A percentile compares a stretch with the other conserved stretches of the same genome.
Evolutionary conservation across 75 land plant species (phyloP).

Genomic region (Sequoia sempervirens): DNA sequence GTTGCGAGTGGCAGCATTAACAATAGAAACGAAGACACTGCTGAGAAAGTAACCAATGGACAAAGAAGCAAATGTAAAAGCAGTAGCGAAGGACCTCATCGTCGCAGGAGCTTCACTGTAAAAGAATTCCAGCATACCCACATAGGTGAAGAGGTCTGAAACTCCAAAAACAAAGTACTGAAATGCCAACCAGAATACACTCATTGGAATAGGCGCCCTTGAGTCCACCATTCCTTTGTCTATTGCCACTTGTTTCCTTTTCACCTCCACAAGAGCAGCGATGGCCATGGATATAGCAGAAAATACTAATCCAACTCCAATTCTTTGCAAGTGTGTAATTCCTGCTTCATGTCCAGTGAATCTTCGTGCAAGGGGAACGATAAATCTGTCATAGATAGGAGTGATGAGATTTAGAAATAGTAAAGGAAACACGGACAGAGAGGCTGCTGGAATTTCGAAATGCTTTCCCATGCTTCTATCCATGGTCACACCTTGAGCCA

Average conservation of each 20-base stretch:
- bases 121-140: conserved; percentile 72
- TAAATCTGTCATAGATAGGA: conserved; percentile 11
- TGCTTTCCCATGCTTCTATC: conserved; percentile 12
- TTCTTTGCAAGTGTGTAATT: conserved; percentile 24
- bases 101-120: conserved; percentile 29
- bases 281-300: conserved; percentile 40
- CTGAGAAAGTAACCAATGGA: conserved; percentile 30
- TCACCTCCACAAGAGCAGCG: conserved; percentile 30
- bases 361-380: conserved; percentile 21
- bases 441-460: conserved; percentile 28
- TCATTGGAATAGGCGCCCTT: conserved; percentile 28
- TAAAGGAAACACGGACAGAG: conserved; percentile 7
- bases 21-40: conserved; percentile 22
- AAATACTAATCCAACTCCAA: conserved; percentile 27
- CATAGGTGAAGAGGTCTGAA: conserved; percentile 47
- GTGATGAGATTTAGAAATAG: conserved; percentile 12
- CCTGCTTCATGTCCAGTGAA: conserved; percentile 12
- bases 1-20: conserved; percentile 22
- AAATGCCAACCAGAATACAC: conserved; percentile 43
- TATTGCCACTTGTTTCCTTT: conserved; percentile 20
- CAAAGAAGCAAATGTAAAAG: conserved; percentile 10
- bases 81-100: conserved; percentile 17
- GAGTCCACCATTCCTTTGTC: conserved; percentile 7
- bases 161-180: conserved; percentile 52
- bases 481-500: conserved; percentile 40